Conservation (phyloP, 73 alveolate genomes). For the Tetrahymena malaccensis region DNA sequence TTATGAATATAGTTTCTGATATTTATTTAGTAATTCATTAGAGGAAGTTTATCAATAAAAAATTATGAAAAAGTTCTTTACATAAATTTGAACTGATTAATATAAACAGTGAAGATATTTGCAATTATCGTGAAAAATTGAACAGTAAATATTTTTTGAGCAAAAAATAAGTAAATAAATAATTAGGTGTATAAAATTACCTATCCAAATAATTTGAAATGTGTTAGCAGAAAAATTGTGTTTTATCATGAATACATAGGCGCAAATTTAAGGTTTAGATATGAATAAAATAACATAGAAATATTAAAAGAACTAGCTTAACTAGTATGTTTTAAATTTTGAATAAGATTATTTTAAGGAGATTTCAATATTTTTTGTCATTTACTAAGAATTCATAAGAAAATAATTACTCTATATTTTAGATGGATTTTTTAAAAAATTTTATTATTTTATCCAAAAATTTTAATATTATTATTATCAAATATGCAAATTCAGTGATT, state of each 20-base stretch:
- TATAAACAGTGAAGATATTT: background rate
- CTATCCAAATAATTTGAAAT: background rate
- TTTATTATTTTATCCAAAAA: too few species aligned
- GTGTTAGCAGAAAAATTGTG: background rate
- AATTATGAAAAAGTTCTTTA: too few species aligned
- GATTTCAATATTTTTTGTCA: too few species aligned
- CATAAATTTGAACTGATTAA: background rate
- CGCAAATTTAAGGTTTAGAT: too few species aligned
- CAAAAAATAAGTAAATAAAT: background rate
- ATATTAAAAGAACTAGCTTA: too few species aligned
- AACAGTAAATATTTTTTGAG: background rate
- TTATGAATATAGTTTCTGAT: background rate
- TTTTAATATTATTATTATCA: too few species aligned
- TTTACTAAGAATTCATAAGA: background rate
- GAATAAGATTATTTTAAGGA: too few species aligned
- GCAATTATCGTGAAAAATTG: background rate
- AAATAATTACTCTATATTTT: background rate
- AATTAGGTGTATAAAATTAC: background rate
- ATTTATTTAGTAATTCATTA: too few species aligned
- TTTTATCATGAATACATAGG: too few species aligned
- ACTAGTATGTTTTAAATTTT: too few species aligned
- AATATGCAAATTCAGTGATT: too few species aligned
- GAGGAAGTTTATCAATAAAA: background rate
- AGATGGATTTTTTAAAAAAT: background rate
- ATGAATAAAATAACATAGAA: too few species aligned